phyloP scores from a whole-genome alignment of 129 eudicot species.

The Smallanthus sonchifolius region DNA sequence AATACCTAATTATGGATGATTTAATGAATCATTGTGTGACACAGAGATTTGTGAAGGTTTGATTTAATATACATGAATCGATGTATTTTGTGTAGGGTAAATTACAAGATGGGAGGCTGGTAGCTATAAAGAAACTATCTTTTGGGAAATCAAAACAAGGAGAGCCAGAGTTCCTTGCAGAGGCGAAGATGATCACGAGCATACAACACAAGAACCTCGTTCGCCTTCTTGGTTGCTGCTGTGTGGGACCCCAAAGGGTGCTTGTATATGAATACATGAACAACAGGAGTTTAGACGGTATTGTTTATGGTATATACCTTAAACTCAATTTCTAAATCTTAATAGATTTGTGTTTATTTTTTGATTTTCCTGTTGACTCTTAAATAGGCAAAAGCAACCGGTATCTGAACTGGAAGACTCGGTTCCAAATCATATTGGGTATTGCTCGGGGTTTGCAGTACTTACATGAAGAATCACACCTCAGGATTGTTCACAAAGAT shows the following conservation, averaged over 20 bases:
- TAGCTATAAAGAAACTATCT: slow-evolving; percentile 63
- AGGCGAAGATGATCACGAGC: slow-evolving; percentile 72
- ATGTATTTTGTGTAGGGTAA: slow-evolving; percentile 43
- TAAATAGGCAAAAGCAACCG: slow-evolving; percentile 47
- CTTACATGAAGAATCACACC: slow-evolving; percentile 71
- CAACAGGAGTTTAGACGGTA: slow-evolving; percentile 64
- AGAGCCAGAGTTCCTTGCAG: slow-evolving; percentile 63
- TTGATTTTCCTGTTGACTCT: not conserved
- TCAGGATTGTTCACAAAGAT: slow-evolving; percentile 70
- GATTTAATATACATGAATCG: not conserved
- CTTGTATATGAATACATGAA: slow-evolving; percentile 78
- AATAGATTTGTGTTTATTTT: not conserved
- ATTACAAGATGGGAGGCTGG: slow-evolving; percentile 55
- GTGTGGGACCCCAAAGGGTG: slow-evolving; percentile 55
- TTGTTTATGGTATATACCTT: slow-evolving; percentile 45
- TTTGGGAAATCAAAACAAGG: slow-evolving; percentile 66
- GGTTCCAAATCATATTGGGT: slow-evolving; percentile 64
- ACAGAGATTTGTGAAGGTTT: not conserved
- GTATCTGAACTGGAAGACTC: slow-evolving; percentile 52
- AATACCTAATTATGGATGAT: not conserved
- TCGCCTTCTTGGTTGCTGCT: slow-evolving; percentile 78
- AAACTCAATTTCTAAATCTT: not conserved
- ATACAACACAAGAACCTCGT: slow-evolving; percentile 82
- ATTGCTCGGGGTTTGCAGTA: slow-evolving; percentile 70
- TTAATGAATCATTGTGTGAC: not conserved